Evolutionary conservation across 805 yeast genomes (phyloP).

Genomic region (Wickerhamiella allomyrinae): DNA sequence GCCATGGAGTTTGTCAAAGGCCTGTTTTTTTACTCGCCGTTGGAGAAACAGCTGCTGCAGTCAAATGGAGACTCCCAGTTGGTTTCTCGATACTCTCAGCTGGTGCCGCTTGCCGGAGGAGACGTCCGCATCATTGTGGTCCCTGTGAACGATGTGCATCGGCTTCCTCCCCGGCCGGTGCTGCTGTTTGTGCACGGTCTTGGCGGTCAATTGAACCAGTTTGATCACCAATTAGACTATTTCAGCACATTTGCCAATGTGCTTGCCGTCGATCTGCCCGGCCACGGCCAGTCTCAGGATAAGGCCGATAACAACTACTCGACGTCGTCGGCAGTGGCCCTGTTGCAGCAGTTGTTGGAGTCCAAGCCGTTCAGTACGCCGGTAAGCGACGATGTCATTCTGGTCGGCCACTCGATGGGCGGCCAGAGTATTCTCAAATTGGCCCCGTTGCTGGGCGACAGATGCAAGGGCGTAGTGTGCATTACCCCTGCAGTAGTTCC

Average conservation of each 20-base stretch:
- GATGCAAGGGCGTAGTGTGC: constrained; percentile 23
- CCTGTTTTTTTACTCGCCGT: constrained; percentile 3
- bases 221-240: constrained; percentile 53
- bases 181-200: constrained; percentile 69
- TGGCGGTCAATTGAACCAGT: constrained; percentile 82
- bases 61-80: constrained; percentile 2
- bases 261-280: constrained; percentile 70
- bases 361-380: constrained; percentile 20
- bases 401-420: constrained; percentile 69
- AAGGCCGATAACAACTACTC: constrained; percentile 5
- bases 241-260: constrained; percentile 51
- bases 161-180: constrained; percentile 34
- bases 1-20: background rate
- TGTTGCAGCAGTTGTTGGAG: constrained; percentile 11
- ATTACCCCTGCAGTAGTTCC: constrained; percentile 25
- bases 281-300: constrained; percentile 46
- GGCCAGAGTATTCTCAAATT: constrained; percentile 32
- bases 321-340: constrained; percentile 10
- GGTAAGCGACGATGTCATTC: constrained; percentile 4
- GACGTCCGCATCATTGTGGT: constrained; percentile 24
- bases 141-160: constrained; percentile 20
- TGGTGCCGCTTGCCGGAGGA: constrained; percentile 35
- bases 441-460: constrained; percentile 9
- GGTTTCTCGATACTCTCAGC: constrained; percentile 1
- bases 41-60: constrained; percentile 9